Evolutionary conservation across 371 early-diverging fungal species (phyloP).

Genomic region (Rhizopus arrhizus): DNA sequence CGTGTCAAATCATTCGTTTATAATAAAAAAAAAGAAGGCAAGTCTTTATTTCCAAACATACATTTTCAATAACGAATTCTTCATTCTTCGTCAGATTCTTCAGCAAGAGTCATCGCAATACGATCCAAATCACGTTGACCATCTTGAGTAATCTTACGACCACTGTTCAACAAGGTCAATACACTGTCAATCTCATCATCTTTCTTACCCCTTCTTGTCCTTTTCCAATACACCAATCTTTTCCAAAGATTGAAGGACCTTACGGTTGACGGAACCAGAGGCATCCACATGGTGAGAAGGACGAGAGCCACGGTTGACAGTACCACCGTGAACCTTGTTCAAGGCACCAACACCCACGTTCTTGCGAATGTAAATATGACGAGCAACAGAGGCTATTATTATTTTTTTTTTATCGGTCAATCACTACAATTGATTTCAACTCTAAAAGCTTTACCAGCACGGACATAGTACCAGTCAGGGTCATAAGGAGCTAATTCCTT

Average conservation of each 20-base stretch:
- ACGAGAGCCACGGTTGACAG: conserved; percentile 88
- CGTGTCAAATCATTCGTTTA: no score
- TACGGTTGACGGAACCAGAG: conserved; percentile 90
- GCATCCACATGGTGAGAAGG: conserved; percentile 87
- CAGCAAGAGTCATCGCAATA: conserved; percentile 59
- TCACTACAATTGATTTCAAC: neutral
- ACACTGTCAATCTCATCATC: neutral
- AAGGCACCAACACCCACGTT: conserved; percentile 94
- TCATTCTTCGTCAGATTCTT: conserved; percentile 41
- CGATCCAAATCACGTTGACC: conserved; percentile 88
- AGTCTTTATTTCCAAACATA: neutral
- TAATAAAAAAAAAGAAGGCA: no score
- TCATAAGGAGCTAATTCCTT: conserved; percentile 97
- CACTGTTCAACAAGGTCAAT: conserved; percentile 45
- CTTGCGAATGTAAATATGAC: conserved; percentile 93
- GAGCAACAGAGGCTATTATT: conserved; percentile 91
- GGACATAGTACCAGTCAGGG: conserved; percentile 97
- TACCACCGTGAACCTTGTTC: conserved; percentile 89
- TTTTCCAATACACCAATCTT: conserved; percentile 94
- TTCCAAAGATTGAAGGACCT: conserved; percentile 94
- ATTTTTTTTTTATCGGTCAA: conserved; percentile 3
- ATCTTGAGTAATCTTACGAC: conserved; percentile 79
- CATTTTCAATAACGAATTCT: neutral
- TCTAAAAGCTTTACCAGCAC: conserved; percentile 69
- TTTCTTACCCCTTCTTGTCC: conserved; percentile 78